These are phyloP conservation scores for Achaetomiella virescens DNA, from an alignment of 495 filamentous ascomycete genomes.

Conservation along the genomic window DNA sequence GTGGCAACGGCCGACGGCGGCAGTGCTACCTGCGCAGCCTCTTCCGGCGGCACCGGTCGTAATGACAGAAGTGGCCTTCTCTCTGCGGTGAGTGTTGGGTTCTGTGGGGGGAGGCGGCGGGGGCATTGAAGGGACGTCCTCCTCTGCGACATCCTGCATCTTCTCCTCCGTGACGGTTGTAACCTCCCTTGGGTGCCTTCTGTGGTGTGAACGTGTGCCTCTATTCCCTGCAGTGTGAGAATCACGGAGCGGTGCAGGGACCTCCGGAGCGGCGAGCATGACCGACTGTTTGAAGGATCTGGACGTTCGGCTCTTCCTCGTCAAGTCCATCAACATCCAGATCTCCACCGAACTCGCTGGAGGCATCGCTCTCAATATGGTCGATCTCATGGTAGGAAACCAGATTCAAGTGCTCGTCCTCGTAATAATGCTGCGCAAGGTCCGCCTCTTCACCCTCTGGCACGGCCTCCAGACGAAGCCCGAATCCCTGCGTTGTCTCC, in stretches of 20 bases:
- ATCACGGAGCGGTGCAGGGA: slow-evolving; percentile 43
- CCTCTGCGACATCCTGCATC: slow-evolving; percentile 29
- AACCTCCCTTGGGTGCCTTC: slow-evolving; percentile 31
- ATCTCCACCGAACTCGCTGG: slow-evolving; percentile 31
- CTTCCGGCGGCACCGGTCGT: slow-evolving; percentile 17
- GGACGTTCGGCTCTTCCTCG: slow-evolving; percentile 41
- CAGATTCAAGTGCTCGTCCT: slow-evolving; percentile 28
- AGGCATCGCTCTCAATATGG: slow-evolving; percentile 10
- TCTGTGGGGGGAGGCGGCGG: slow-evolving; percentile 17
- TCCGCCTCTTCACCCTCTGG: slow-evolving; percentile 32
- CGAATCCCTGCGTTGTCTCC: slow-evolving; percentile 36
- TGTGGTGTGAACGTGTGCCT: slow-evolving; percentile 21
- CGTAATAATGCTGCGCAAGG: slow-evolving; percentile 6
- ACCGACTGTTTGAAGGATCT: slow-evolving; percentile 43
- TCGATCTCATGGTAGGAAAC: slow-evolving; percentile 2
- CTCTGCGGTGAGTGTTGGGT: slow-evolving; percentile 26
- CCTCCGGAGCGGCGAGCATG: slow-evolving; percentile 28
- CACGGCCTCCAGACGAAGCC: slow-evolving; percentile 34
- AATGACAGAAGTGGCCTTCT: slow-evolving; percentile 21
- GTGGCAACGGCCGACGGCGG: slow-evolving; percentile 15
- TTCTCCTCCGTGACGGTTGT: slow-evolving; percentile 43
- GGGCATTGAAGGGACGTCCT: slow-evolving; percentile 10
- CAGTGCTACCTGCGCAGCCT: slow-evolving; percentile 13
- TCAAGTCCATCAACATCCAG: slow-evolving; percentile 46
- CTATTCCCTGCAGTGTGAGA: slow-evolving; percentile 40